Conservation (phyloP, 257 asterid genomes). For the Sherardia arvensis region DNA sequence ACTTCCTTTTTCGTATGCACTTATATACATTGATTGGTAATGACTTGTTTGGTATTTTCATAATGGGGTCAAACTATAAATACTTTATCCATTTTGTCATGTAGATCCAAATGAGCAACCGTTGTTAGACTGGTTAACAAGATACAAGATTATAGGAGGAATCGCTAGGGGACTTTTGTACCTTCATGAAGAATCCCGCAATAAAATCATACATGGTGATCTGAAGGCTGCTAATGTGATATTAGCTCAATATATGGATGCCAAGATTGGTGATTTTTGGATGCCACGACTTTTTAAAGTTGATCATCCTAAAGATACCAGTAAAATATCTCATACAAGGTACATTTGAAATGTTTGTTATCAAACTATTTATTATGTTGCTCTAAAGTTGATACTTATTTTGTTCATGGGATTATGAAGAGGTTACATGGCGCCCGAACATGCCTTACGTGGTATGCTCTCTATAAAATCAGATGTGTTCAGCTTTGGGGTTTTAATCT, state of each 20-base stretch:
- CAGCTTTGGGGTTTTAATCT: conserved; percentile 18
- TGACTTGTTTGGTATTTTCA: too few species aligned
- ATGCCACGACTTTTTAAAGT: not conserved
- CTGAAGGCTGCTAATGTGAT: conserved; percentile 23
- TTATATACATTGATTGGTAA: not conserved
- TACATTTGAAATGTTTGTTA: too few species aligned
- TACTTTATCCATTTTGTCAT: not conserved
- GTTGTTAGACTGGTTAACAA: conserved; percentile 10
- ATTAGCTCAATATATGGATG: conserved; percentile 20
- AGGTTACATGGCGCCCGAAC: conserved; percentile 27
- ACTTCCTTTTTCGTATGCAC: conserved; percentile 19
- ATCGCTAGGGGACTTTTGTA: conserved; percentile 18
- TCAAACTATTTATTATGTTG: too few species aligned
- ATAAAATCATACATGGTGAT: conserved; percentile 10
- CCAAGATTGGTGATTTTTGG: not conserved
- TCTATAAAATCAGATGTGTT: conserved; percentile 19
- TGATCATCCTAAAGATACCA: conserved; percentile 4
- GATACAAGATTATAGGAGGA: conserved; percentile 15
- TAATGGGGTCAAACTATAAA: too few species aligned
- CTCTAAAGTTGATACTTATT: too few species aligned
- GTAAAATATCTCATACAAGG: conserved; percentile 16
- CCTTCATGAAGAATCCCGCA: conserved; percentile 16
- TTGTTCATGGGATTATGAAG: conserved; percentile 16
- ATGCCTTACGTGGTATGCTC: conserved; percentile 5
- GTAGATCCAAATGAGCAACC: conserved; percentile 3